A percentile compares a stretch with the other conserved stretches of the same genome.
These are phyloP conservation scores for Boletus patriciae DNA, from an alignment of 768 basidiomycete genomes.

Conservation along the genomic window DNA sequence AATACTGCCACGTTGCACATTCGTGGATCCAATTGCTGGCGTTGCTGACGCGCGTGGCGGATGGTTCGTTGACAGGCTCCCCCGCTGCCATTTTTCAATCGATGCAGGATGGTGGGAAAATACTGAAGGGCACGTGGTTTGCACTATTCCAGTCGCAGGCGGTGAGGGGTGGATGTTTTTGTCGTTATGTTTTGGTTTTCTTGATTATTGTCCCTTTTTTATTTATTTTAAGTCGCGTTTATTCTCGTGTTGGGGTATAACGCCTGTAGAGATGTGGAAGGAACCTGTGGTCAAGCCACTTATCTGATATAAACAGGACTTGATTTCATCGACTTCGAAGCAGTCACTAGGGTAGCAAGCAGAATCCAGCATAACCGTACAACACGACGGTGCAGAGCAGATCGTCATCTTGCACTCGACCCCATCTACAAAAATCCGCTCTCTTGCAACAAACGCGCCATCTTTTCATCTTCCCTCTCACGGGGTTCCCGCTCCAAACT, in stretches of 20 bases:
- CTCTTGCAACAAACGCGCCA: conserved; percentile 86
- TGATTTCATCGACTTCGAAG: neutral
- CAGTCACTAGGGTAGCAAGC: conserved; percentile 13
- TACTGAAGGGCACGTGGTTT: conserved; percentile 8
- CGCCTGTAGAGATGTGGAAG: too few species aligned
- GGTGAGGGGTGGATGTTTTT: neutral
- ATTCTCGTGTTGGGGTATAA: too few species aligned
- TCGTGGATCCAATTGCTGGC: too few species aligned
- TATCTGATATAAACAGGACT: too few species aligned
- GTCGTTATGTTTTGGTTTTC: too few species aligned
- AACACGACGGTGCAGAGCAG: conserved; percentile 14
- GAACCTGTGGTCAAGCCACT: too few species aligned
- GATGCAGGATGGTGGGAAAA: conserved; percentile 15
- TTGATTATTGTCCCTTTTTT: too few species aligned
- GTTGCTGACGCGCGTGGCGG: neutral
- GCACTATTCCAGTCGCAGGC: conserved; percentile 9
- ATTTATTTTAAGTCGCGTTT: too few species aligned
- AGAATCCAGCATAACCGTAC: conserved; percentile 23
- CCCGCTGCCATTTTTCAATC: conserved; percentile 21
- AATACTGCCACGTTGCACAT: neutral
- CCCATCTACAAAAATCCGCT: conserved; percentile 71
- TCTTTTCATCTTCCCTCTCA: conserved; percentile 95
- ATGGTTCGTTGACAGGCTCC: conserved; percentile 3
- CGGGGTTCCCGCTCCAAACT: conserved; percentile 89
- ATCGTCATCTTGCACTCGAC: neutral